These are phyloP conservation scores for Eimeria necatrix DNA, from an alignment of 169 alveolate genomes.

Conservation along the genomic window DNA sequence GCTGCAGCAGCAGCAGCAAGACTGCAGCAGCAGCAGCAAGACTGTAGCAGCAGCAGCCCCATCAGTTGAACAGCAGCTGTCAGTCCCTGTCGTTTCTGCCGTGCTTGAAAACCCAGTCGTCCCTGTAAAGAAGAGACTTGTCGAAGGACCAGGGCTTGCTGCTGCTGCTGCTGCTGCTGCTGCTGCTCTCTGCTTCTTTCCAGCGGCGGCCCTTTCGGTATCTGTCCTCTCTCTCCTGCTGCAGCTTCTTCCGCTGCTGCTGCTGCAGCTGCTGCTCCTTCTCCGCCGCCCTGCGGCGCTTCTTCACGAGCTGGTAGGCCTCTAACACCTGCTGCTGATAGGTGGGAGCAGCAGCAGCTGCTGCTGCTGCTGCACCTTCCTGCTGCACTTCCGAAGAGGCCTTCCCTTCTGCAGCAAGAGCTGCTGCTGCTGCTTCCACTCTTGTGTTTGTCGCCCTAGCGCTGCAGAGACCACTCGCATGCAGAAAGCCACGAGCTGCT, in stretches of 20 bases:
- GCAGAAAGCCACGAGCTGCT: neutral
- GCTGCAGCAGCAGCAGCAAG: neutral
- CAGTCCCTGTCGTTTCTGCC: neutral
- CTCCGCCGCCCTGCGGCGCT: neutral
- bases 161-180: constrained; percentile 38
- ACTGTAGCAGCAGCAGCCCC: neutral
- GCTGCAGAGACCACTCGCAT: constrained; percentile 20
- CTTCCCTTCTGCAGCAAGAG: neutral
- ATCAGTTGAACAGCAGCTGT: neutral
- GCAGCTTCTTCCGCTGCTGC: constrained; percentile 32
- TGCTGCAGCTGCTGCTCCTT: constrained; percentile 5
- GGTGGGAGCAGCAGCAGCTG: neutral
- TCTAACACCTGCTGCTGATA: constrained; percentile 38
- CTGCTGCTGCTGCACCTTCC: neutral
- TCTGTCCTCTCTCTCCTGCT: constrained; percentile 15
- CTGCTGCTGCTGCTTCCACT: constrained; percentile 30
- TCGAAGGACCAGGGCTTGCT: constrained; percentile 38
- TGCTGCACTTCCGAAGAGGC: neutral
- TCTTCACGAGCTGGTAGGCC: constrained; percentile 31
- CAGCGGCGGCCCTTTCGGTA: constrained; percentile 25
- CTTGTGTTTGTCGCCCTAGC: neutral
- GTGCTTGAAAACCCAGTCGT: constrained; percentile 39
- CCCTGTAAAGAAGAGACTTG: constrained; percentile 2
- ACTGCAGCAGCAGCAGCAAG: neutral
- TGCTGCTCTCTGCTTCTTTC: neutral